Conservation (phyloP, 1,139 yeast genomes). For the Debaryomyces sp. region DNA sequence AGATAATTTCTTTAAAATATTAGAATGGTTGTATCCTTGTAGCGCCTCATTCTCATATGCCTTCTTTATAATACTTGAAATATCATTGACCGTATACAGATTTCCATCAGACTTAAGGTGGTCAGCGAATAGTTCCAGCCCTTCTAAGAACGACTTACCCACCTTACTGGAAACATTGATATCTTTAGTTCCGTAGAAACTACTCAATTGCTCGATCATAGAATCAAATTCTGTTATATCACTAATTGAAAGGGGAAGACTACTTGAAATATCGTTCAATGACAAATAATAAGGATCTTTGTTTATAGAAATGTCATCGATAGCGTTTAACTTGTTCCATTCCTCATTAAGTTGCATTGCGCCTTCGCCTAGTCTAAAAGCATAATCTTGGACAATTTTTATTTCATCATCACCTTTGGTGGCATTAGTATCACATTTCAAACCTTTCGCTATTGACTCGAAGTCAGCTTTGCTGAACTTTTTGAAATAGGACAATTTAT, state of each 20-base stretch:
- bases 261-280: conserved; percentile 27
- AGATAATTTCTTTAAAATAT: conserved; percentile 19
- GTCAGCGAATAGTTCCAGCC: not conserved
- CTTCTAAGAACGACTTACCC: not conserved
- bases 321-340: not conserved
- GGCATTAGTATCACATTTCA: not conserved
- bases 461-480: conserved; percentile 15
- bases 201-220: conserved; percentile 51
- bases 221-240: conserved; percentile 49
- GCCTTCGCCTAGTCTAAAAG: conserved; percentile 33
- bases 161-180: conserved; percentile 17
- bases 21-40: conserved; percentile 16
- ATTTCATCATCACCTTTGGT: conserved; percentile 15
- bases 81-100: conserved; percentile 9
- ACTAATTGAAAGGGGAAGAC: conserved; percentile 25
- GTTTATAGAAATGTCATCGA: not conserved
- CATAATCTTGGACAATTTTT: conserved; percentile 30
- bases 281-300: conserved; percentile 17
- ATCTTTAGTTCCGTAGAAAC: conserved; percentile 32
- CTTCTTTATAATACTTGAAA: conserved; percentile 11
- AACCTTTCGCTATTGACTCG: conserved; percentile 11
- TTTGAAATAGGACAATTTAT: conserved; percentile 11
- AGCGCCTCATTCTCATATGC: conserved; percentile 13
- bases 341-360: conserved; percentile 7
- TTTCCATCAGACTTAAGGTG: not conserved